Conservation (phyloP, 352 stramenopile genomes). For the Blastocystis hominis region DNA sequence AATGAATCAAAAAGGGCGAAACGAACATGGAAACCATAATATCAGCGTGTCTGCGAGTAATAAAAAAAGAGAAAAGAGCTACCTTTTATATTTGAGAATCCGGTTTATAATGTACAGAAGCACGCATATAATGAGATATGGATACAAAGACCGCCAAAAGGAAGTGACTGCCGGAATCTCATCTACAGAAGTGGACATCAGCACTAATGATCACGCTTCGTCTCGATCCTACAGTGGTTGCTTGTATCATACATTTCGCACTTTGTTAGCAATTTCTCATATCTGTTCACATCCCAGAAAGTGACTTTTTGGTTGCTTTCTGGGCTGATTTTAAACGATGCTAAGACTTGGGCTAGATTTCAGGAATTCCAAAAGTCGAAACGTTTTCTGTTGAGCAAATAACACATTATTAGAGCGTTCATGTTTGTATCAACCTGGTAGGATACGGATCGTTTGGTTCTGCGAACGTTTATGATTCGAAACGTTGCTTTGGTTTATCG, state of each 20-base stretch:
- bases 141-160: not conserved
- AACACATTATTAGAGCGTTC: not conserved
- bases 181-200: conserved; percentile 33
- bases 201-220: not conserved
- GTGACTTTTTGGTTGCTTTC: not conserved
- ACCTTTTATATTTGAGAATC: conserved; percentile 1
- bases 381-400: conserved; percentile 36
- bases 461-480: not conserved
- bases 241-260: conserved; percentile 41
- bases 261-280: not conserved
- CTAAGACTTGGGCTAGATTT: not conserved
- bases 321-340: not conserved
- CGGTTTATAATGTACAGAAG: not conserved
- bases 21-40: no score
- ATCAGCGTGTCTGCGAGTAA: not conserved
- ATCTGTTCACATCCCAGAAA: not conserved
- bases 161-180: not conserved
- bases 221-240: not conserved
- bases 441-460: not conserved
- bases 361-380: not conserved
- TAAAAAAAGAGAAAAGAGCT: not conserved
- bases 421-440: conserved; percentile 3
- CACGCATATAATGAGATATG: conserved; percentile 23
- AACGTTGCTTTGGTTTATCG: not conserved
- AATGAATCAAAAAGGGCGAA: no score